phyloP scores from a whole-genome alignment of 2,329 filamentous ascomycete genomes.

The Ascochyta lentis region DNA sequence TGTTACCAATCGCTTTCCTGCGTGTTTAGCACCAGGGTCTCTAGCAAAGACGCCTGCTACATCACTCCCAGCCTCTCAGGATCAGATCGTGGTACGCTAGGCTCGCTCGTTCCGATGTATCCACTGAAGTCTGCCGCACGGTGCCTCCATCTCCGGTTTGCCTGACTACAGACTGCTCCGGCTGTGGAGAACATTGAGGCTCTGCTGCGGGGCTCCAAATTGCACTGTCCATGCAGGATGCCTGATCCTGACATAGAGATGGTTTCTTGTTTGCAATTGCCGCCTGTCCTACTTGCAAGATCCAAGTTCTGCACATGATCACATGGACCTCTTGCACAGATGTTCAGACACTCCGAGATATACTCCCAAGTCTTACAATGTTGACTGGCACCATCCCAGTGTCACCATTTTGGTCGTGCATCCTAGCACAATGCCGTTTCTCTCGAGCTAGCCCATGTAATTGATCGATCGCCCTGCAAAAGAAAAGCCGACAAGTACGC shows the following conservation, averaged over 20 bases:
- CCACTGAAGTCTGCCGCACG: constrained; percentile 1
- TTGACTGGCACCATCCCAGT: too few relatives aligned
- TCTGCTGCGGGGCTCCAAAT: constrained; percentile 19
- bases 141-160: neutral
- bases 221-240: neutral
- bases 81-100: constrained; percentile 2
- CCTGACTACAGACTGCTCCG: neutral
- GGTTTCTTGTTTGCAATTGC: neutral
- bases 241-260: neutral
- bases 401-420: too few relatives aligned
- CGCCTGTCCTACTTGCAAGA: neutral
- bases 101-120: constrained; percentile 4
- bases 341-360: too few relatives aligned
- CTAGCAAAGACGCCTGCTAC: neutral
- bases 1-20: neutral
- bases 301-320: neutral
- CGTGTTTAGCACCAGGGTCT: neutral
- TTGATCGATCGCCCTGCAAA: too few relatives aligned
- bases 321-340: too few relatives aligned
- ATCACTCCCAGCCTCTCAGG: constrained; percentile 2
- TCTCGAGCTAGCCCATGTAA: too few relatives aligned
- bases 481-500: too few relatives aligned
- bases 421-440: too few relatives aligned
- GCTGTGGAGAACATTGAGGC: constrained; percentile 16
- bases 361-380: too few relatives aligned